A percentile compares a stretch with the other conserved stretches of the same genome.
Evolutionary conservation across 192 early-diverging fungal genomes (phyloP).

Genomic region (Rhizoclosmatium globosum): DNA sequence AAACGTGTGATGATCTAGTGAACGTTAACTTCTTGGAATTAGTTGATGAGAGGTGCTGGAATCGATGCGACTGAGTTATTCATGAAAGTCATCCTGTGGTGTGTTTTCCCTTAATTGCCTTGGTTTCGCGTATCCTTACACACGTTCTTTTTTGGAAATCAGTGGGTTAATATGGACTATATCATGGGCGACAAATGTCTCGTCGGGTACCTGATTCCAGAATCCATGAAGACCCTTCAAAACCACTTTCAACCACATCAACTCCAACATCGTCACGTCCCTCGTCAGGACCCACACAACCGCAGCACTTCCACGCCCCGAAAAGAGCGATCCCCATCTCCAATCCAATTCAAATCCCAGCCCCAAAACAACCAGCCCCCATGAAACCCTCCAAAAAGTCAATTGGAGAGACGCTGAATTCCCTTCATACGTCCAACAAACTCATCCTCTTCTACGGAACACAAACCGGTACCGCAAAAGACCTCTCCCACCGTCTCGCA

Average conservation of each 20-base stretch:
- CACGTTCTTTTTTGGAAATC: not conserved
- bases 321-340: not conserved
- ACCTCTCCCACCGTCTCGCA: slow-evolving; percentile 90
- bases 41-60: slow-evolving; percentile 75
- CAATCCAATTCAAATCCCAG: slow-evolving; percentile 15
- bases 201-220: slow-evolving; percentile 59
- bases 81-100: slow-evolving; percentile 74
- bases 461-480: slow-evolving; percentile 99
- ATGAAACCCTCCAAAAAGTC: slow-evolving; percentile 50
- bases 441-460: slow-evolving; percentile 95
- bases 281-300: not conserved
- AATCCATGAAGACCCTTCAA: slow-evolving; percentile 26
- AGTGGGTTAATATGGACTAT: slow-evolving; percentile 93
- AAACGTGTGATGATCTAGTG: too few relatives aligned
- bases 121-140: not conserved
- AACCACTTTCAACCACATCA: not conserved
- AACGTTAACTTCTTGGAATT: not conserved
- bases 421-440: slow-evolving; percentile 45
- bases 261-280: not conserved
- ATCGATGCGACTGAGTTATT: slow-evolving; percentile 92
- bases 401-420: slow-evolving; percentile 44
- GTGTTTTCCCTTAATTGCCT: not conserved
- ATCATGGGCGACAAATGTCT: slow-evolving; percentile 83
- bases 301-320: not conserved
- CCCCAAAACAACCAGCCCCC: not conserved